These are phyloP conservation scores for Chaetomiaceae sp. DNA, from an alignment of 2,329 filamentous ascomycete species.

Conservation along the genomic window DNA sequence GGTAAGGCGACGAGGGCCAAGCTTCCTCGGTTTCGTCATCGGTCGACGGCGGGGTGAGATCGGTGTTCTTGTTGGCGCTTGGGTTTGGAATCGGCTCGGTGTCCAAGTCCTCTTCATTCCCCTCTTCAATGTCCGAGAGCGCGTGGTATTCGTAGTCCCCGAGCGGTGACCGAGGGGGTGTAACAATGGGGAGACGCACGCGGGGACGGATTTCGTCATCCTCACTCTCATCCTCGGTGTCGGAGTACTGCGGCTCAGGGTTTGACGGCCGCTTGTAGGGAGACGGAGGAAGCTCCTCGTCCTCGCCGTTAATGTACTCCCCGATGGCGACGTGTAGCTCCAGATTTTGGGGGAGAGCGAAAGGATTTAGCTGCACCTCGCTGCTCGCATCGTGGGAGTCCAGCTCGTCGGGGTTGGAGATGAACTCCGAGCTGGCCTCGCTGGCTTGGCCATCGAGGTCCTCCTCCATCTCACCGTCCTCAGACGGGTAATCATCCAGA, in stretches of 20 bases:
- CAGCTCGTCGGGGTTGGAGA: constrained; percentile 2
- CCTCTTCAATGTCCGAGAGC: too few relatives aligned
- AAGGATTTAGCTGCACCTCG: too few relatives aligned
- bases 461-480: background rate
- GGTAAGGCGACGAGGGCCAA: background rate
- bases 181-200: too few relatives aligned
- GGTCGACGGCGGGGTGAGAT: background rate
- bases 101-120: too few relatives aligned
- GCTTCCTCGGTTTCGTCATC: background rate
- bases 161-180: too few relatives aligned
- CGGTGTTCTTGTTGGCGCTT: background rate
- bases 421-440: constrained; percentile 3
- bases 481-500: background rate
- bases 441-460: background rate
- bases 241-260: background rate
- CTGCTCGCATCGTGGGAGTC: background rate
- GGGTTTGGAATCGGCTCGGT: too few relatives aligned
- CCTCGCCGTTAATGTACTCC: background rate
- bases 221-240: too few relatives aligned
- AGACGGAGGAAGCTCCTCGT: background rate
- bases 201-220: too few relatives aligned
- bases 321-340: background rate
- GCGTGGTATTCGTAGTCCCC: too few relatives aligned
- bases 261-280: background rate
- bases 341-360: background rate